Base-by-base conservation (phyloP, 352 stramenopile species). In the Phytopythium vexans region DNA sequence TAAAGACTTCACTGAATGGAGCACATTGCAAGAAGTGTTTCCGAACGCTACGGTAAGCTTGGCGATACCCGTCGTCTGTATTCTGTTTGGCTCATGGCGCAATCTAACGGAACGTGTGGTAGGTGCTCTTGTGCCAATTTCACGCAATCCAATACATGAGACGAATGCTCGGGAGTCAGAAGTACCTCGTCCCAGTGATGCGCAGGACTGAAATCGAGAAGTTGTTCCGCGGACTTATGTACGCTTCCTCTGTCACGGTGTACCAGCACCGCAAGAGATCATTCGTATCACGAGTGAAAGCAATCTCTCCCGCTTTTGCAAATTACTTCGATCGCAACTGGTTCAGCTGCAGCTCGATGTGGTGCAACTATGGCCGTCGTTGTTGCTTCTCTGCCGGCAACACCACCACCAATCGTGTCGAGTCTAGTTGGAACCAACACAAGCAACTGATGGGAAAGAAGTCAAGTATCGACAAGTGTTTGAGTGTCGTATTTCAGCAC, bases 1-100 rank as follows among this genome's bases (percentile, higher is more conserved):
- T 35, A 62, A 70, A 39, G 62, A 66, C 38, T 66, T 57, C 14
- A 39, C 49, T 3, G 56, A 70, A 36, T 66, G 62, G 51, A 27
- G 32, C 2, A 37, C 53, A 5, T 16, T 70, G 7, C 14, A 65
- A 37, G 11, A 38, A 8, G n/a, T 4, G 4, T 64, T 68, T 27
- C 49, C 54, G 0, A n/a, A 32, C 0, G 40, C 52, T 8, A 62
- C 21, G 21, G 21, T 27, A 27, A 2, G 21, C n/a, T 27, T 27
- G 21, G 21, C 21, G 21, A 1, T 27, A 2, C 21, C 21, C 2
- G 21, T 27, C 21, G 2, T 27, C 21, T 27, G 2, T 27, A n/a
- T 27, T 27, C 21, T 2, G 2, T 27, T 27, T 27, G 21, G 21
- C 21, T 1, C 21, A 27, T 27, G 21, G 21, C 21, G 21, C 21